These are phyloP conservation scores for Tarenaya hassleriana DNA, from an alignment of 345 rosid species.

Conservation along the genomic window DNA sequence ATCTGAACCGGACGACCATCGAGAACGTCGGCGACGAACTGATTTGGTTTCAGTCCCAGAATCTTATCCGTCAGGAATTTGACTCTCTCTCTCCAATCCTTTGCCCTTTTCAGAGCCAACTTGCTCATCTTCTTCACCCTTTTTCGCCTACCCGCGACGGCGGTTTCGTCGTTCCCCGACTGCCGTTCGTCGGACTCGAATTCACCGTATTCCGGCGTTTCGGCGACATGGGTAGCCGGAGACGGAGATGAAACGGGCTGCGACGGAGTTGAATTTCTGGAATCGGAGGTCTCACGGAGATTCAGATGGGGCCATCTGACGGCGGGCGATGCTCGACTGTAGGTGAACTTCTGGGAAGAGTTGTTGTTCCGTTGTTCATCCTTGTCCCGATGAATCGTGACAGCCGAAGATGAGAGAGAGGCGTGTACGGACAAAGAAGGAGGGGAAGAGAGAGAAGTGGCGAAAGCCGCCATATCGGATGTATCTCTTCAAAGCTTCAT, in stretches of 20 bases:
- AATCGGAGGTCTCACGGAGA: conserved; percentile 37
- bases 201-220: conserved; percentile 21
- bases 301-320: conserved; percentile 90
- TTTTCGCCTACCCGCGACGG: conserved; percentile 41
- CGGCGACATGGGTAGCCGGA: conserved; percentile 14
- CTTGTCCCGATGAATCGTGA: conserved; percentile 3
- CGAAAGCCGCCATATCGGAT: conserved; percentile 28
- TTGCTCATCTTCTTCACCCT: conserved; percentile 79
- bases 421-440: conserved; percentile 23
- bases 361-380: conserved; percentile 26
- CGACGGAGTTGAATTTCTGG: conserved; percentile 26
- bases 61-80: conserved; percentile 57
- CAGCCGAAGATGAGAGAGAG: conserved; percentile 8
- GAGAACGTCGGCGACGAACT: conserved; percentile 76
- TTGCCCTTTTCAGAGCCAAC: conserved; percentile 75
- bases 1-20: conserved; percentile 67
- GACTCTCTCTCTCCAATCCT: conserved; percentile 87
- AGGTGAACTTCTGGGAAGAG: conserved; percentile 44
- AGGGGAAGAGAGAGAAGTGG: conserved; percentile 15
- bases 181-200: conserved; percentile 21
- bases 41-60: conserved; percentile 43
- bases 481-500: conserved; percentile 20
- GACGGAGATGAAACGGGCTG: conserved; percentile 32
- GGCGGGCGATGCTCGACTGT: conserved; percentile 81
- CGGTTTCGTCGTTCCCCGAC: conserved; percentile 31